These are phyloP conservation scores for Cytospora leucostoma DNA, from an alignment of 2,329 filamentous ascomycete genomes.

Conservation along the genomic window DNA sequence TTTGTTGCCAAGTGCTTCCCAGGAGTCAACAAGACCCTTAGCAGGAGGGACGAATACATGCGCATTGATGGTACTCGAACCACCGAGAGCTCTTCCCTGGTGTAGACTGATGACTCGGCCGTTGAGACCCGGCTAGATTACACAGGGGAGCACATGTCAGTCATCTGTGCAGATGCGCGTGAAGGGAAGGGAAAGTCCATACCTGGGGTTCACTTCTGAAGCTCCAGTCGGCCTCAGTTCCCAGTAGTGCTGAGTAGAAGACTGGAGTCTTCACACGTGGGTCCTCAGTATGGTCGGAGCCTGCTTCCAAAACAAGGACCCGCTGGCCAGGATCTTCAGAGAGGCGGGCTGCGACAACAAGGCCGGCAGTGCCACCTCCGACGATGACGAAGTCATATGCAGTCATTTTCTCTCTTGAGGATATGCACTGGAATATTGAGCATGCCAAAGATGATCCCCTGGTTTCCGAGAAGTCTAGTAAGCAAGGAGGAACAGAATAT, in stretches of 20 bases:
- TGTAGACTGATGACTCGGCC: slow-evolving; percentile 37
- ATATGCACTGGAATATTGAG: neutral
- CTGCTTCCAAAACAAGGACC: slow-evolving; percentile 45
- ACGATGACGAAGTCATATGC: slow-evolving; percentile 47
- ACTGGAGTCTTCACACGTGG: slow-evolving; percentile 31
- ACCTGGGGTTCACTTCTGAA: slow-evolving; percentile 20
- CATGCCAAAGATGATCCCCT: neutral
- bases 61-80: slow-evolving; percentile 36
- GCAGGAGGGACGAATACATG: slow-evolving; percentile 29
- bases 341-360: slow-evolving; percentile 48
- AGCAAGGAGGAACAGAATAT: too few relatives aligned
- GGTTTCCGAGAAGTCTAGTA: neutral
- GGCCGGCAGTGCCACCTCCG: slow-evolving; percentile 51
- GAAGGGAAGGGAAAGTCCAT: neutral
- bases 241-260: slow-evolving; percentile 17
- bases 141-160: neutral
- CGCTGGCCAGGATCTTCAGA: slow-evolving; percentile 37
- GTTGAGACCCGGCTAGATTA: slow-evolving; percentile 28
- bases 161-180: neutral
- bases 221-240: slow-evolving; percentile 17
- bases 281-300: slow-evolving; percentile 38
- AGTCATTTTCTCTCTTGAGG: neutral
- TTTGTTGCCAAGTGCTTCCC: slow-evolving; percentile 34
- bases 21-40: slow-evolving; percentile 33
- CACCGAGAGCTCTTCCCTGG: slow-evolving; percentile 39